phyloP scores from a whole-genome alignment of 257 asterid species.

The Mitragyna speciosa region DNA sequence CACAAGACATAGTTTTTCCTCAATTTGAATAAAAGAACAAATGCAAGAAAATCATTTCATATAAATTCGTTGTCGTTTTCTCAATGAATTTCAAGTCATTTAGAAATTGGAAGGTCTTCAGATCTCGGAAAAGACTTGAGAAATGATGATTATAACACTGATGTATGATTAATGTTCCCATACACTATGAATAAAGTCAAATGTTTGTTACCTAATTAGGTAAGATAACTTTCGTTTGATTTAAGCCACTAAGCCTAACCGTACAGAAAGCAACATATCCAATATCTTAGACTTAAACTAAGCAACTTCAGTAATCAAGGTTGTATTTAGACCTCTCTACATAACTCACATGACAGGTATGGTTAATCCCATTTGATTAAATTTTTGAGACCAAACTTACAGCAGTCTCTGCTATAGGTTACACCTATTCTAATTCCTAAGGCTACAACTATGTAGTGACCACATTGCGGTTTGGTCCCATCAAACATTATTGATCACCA shows the following conservation, averaged over 20 bases:
- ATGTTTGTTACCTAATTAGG: constrained; percentile 22
- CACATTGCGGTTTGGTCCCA: not conserved
- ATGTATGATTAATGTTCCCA: not conserved
- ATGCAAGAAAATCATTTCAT: not conserved
- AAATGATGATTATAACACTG: too few relatives aligned
- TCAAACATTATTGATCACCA: not conserved
- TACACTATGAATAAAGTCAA: constrained; percentile 9
- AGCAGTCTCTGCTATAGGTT: not conserved
- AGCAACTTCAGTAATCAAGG: not conserved
- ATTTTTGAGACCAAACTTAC: not conserved
- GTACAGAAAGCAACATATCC: constrained; percentile 4
- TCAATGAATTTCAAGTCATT: not conserved
- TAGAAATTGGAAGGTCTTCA: not conserved
- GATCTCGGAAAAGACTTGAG: not conserved
- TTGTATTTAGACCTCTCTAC: not conserved
- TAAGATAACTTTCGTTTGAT: constrained; percentile 9
- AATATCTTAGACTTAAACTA: not conserved
- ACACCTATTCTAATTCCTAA: not conserved
- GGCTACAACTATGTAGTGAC: not conserved
- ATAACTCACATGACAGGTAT: not conserved
- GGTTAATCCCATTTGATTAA: too few relatives aligned
- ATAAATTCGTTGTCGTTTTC: not conserved
- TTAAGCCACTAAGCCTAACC: constrained; percentile 10
- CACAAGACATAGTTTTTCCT: not conserved
- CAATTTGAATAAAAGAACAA: not conserved